Evolutionary conservation across 805 yeast genomes (phyloP), one percentile per base, ranked within the genome.

Genomic region (Yamadazyma endophytica): DNA sequence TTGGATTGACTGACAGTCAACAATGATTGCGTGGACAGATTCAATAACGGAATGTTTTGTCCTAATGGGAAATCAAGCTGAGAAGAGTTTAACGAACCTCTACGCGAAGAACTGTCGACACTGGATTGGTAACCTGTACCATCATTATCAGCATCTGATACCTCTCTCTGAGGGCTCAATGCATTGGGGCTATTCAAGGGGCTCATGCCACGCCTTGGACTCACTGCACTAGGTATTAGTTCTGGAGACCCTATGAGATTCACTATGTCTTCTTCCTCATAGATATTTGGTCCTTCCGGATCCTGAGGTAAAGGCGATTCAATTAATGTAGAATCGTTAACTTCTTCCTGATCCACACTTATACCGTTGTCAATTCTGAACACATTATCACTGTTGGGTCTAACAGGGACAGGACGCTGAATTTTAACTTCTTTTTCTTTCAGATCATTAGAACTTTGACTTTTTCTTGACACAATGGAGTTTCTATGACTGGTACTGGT

Each of bases 31-130:
- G 46, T 43, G 2, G 65, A 58, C 28, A 46, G 37, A 8, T 39
- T 43, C 16, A 60, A 43, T 13, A 60, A 42, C 13, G 65, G 67
- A 14, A 59, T 42, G 4, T 51, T 51, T 35, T 54, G 63, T 6
- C 58, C 64, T 17, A 52, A 29, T 5, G 53, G 50, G 9, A 40
- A 15, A 21, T 48, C 50, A 1, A 55, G 46, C 5, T 35, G 36
- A 7, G 31, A 17, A 9, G 61, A 52, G 2, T 44, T 28, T 9
- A 46, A 17, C 2, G 60, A 54, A 6, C 52, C 48, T 17, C 43
- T 32, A 13, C 56, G 37, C 18, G 37, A 23, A 5, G 35, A 29
- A 13, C 33, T 34, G 22, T 33, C 40, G 8, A 28, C 20, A 16
- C 38, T 39, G 9, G 42, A 36, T 19, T 34, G 39, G 35, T 35